phyloP scores from a whole-genome alignment of 148 eudicot genomes.

The Selenicereus undatus region DNA sequence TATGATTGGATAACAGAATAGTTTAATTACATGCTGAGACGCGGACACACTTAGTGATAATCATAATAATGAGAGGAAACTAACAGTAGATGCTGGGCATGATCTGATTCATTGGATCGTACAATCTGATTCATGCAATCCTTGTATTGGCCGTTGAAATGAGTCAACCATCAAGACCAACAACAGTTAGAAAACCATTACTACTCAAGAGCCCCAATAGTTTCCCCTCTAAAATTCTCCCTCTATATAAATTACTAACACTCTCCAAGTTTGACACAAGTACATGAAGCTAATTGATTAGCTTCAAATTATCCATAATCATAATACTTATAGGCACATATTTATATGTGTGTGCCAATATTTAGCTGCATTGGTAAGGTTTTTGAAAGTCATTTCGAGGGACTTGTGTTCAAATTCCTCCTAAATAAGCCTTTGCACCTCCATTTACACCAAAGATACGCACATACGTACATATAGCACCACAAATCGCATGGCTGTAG shows the following conservation, averaged over 20 bases:
- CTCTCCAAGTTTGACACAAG: not conserved
- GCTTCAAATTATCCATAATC: not conserved
- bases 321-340: too few relatives aligned
- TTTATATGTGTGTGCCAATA: too few relatives aligned
- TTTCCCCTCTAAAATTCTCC: not conserved
- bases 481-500: not conserved
- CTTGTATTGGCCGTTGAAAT: not conserved
- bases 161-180: not conserved
- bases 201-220: not conserved
- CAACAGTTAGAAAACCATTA: not conserved
- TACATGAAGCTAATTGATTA: not conserved
- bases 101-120: conserved; percentile 5
- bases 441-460: too few relatives aligned
- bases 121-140: not conserved
- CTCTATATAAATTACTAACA: not conserved
- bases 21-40: not conserved
- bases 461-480: not conserved
- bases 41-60: not conserved
- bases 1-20: not conserved
- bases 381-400: too few relatives aligned
- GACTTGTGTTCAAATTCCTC: too few relatives aligned
- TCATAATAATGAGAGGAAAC: not conserved
- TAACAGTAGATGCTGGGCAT: not conserved
- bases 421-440: too few relatives aligned
- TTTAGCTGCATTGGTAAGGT: too few relatives aligned